These are phyloP conservation scores for Saccharomyces kudriavzevii DNA, from an alignment of 805 yeast genomes.

Conservation along the genomic window DNA sequence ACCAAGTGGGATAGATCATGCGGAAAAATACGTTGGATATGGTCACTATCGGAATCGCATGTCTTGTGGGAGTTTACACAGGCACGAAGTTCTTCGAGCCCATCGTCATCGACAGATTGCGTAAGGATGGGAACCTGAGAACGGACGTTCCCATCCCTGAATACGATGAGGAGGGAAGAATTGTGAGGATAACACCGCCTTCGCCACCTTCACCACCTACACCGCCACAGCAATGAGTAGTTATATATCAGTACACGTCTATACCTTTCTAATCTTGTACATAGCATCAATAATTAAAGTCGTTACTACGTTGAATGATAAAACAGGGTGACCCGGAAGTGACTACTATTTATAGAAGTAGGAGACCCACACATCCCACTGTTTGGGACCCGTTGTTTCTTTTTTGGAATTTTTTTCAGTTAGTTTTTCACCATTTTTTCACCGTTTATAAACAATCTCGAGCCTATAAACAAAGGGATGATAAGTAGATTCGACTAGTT, in stretches of 20 bases:
- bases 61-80: constrained; percentile 38
- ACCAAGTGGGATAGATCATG: neutral
- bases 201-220: neutral
- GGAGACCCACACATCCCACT: neutral
- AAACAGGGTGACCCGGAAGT: neutral
- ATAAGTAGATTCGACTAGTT: neutral
- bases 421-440: neutral
- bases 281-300: neutral
- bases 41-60: constrained; percentile 19
- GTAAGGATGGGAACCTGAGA: constrained; percentile 58
- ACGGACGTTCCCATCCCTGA: constrained; percentile 50
- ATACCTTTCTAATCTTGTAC: neutral
- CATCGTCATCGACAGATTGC: constrained; percentile 54
- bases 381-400: neutral
- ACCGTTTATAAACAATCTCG: neutral
- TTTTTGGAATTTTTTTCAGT: neutral
- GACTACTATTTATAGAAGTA: neutral
- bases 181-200: neutral
- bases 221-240: neutral
- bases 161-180: constrained; percentile 32
- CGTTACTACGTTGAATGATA: neutral
- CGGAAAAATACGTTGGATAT: constrained; percentile 14
- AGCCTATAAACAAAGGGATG: neutral
- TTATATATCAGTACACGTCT: neutral
- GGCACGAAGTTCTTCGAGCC: constrained; percentile 66